Evolutionary conservation across 352 stramenopile genomes (phyloP).

Genomic region (Globisporangium splendens): DNA sequence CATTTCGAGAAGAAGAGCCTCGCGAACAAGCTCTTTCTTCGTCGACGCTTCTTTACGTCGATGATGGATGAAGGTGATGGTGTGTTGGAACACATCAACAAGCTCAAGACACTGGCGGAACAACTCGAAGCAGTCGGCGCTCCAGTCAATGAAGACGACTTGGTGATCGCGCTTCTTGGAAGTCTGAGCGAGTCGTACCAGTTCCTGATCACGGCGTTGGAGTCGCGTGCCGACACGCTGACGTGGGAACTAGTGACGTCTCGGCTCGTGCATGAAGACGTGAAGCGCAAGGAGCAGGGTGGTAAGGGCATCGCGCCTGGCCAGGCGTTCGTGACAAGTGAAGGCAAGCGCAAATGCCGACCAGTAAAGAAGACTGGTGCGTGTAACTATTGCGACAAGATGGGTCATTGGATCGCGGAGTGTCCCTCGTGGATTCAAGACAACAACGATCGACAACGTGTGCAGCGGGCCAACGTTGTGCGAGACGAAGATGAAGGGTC

Average conservation of each 20-base stretch:
- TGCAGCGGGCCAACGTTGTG: neutral
- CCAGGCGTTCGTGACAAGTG: neutral
- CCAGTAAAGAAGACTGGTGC: conserved; percentile 43
- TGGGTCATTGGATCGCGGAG: conserved; percentile 3
- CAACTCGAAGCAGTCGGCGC: conserved; percentile 14
- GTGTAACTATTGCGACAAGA: conserved; percentile 24
- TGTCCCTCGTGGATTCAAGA: neutral
- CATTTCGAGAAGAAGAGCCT: conserved; percentile 23
- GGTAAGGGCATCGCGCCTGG: neutral
- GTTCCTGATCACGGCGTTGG: conserved; percentile 26
- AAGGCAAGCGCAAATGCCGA: conserved; percentile 21
- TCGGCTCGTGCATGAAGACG: neutral
- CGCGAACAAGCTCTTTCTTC: conserved; percentile 23
- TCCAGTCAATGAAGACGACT: conserved; percentile 15
- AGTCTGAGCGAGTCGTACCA: conserved; percentile 21
- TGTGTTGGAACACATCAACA: conserved; percentile 17
- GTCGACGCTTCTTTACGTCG: conserved; percentile 18
- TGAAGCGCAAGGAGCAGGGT: conserved; percentile 1
- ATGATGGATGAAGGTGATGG: conserved; percentile 23
- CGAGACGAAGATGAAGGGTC: neutral
- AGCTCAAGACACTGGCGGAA: conserved; percentile 14
- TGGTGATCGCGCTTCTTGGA: conserved; percentile 19
- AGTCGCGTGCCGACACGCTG: conserved; percentile 15
- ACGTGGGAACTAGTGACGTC: conserved; percentile 16
- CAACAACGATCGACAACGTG: neutral